phyloP scores from a whole-genome alignment of 1,139 yeast genomes.

The Protomyces macrosporus region DNA sequence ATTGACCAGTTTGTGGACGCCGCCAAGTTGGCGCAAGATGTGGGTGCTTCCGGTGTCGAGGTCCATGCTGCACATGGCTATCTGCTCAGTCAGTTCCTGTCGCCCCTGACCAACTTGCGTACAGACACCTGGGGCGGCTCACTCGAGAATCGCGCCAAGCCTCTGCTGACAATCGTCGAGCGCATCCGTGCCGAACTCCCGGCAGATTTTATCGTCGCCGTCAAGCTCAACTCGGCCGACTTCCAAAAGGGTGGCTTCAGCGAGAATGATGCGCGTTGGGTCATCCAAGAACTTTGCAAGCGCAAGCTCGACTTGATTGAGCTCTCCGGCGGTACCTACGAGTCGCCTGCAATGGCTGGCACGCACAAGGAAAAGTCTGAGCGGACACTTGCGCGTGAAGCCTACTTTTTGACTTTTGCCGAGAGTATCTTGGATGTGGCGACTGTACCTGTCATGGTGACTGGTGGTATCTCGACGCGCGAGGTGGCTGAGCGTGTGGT shows the following conservation, averaged over 20 bases:
- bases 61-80: slow-evolving; percentile 70
- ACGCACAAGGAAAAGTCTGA: slow-evolving; percentile 4
- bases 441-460: neutral
- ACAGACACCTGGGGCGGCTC: slow-evolving; percentile 66
- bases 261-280: slow-evolving; percentile 7
- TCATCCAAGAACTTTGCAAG: slow-evolving; percentile 6
- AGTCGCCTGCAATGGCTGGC: slow-evolving; percentile 14
- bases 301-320: slow-evolving; percentile 20
- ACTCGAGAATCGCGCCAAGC: slow-evolving; percentile 59
- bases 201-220: slow-evolving; percentile 3
- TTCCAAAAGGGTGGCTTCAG: slow-evolving; percentile 24
- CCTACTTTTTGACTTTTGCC: slow-evolving; percentile 23
- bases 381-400: slow-evolving; percentile 19
- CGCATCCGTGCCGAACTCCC: slow-evolving; percentile 33
- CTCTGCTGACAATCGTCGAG: slow-evolving; percentile 54
- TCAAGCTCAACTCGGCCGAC: slow-evolving; percentile 26
- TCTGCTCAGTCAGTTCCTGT: slow-evolving; percentile 56
- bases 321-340: slow-evolving; percentile 25
- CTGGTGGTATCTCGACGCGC: neutral
- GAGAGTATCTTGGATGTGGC: slow-evolving; percentile 13
- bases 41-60: slow-evolving; percentile 70
- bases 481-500: neutral
- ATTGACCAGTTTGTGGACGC: slow-evolving; percentile 43
- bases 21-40: slow-evolving; percentile 47
- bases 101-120: slow-evolving; percentile 50